A percentile compares a stretch with the other conserved stretches of the same genome.
These are phyloP conservation scores for Oldenlandia corymbosa DNA, from an alignment of 257 asterid genomes.

Conservation along the genomic window DNA sequence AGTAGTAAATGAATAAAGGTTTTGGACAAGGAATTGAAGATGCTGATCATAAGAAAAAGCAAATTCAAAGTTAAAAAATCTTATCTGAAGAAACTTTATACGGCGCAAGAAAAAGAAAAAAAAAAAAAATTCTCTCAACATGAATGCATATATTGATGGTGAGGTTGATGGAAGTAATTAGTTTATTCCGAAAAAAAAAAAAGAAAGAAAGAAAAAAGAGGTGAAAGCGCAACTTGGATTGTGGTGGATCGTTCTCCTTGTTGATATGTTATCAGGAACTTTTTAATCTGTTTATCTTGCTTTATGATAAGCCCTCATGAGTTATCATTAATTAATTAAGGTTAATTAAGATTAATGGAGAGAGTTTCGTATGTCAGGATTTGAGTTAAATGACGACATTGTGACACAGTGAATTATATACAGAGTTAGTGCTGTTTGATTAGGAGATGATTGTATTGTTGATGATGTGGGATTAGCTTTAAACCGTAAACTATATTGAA, in stretches of 20 bases:
- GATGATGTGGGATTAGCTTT: too few relatives aligned
- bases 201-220: neutral
- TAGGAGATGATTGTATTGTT: too few relatives aligned
- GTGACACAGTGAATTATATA: too few relatives aligned
- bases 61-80: conserved; percentile 7
- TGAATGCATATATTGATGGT: conserved; percentile 5
- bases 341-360: too few relatives aligned
- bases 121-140: conserved; percentile 4
- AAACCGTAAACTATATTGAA: too few relatives aligned
- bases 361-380: too few relatives aligned
- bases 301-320: neutral
- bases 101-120: neutral
- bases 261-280: conserved; percentile 10
- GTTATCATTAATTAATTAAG: conserved; percentile 3
- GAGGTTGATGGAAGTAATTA: conserved; percentile 16
- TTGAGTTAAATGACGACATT: too few relatives aligned
- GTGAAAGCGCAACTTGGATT: neutral
- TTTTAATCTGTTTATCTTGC: neutral
- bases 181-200: neutral
- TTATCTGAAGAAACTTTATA: conserved; percentile 19
- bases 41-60: conserved; percentile 16
- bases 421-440: too few relatives aligned
- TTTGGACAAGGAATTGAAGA: neutral
- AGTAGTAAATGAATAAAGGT: neutral
- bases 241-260: neutral